Percentiles rank a stretch among this genome's conserved stretches.
phyloP scores from a whole-genome alignment of 78 protist genomes.

The Diacronema lutheri region DNA sequence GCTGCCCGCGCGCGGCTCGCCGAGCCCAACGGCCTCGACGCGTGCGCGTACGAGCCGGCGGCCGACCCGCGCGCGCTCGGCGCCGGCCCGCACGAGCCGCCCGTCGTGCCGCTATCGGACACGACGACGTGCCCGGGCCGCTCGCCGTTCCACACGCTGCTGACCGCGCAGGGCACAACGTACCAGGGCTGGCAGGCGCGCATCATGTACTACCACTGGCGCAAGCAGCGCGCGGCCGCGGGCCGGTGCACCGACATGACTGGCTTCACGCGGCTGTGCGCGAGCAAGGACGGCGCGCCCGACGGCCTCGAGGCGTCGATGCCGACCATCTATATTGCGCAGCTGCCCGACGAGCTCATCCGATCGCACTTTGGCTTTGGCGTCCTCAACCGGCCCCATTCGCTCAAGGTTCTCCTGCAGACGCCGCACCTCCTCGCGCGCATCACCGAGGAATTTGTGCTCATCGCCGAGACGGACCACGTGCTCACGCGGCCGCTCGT shows the following conservation, averaged over 20 bases:
- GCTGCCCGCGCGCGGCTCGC: no score
- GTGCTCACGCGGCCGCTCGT: not conserved
- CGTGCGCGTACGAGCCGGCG: no score
- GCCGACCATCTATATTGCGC: no score
- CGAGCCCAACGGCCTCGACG: no score
- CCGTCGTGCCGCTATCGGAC: no score
- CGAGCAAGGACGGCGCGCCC: no score
- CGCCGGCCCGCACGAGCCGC: no score
- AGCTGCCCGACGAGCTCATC: not conserved
- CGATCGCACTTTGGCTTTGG: not conserved
- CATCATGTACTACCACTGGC: not conserved
- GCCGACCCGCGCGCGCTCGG: no score
- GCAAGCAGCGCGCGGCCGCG: not conserved
- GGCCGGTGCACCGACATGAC: not conserved
- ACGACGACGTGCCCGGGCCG: not conserved
- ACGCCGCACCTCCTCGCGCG: not conserved
- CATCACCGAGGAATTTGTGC: not conserved
- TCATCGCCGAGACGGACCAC: constrained; percentile 20
- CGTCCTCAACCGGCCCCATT: constrained; percentile 17
- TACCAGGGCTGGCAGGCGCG: constrained; percentile 11
- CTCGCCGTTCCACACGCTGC: constrained; percentile 11
- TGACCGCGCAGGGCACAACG: not conserved
- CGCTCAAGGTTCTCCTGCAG: not conserved
- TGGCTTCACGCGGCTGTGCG: no score
- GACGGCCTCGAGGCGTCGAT: no score